Percentiles rank a stretch among this genome's conserved stretches.
Conservation (phyloP, 2,329 filamentous ascomycete genomes). For the Penicillium sp. region DNA sequence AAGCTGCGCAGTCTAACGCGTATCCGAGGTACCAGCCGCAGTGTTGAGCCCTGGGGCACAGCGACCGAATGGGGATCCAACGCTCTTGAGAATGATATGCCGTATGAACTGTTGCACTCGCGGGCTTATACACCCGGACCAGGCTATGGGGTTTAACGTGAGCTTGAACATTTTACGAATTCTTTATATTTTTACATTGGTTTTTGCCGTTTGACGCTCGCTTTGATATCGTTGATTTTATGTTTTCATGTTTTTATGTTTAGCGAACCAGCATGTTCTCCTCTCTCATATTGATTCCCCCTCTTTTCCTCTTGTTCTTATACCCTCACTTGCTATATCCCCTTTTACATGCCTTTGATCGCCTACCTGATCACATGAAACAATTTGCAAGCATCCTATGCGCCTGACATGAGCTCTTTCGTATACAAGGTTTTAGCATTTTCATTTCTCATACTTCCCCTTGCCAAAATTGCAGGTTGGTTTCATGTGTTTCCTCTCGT, state of each 20-base stretch:
- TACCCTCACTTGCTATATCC: constrained; percentile 13
- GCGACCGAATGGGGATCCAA: constrained; percentile 1
- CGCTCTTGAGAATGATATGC: constrained; percentile 22
- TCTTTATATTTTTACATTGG: neutral
- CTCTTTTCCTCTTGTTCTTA: constrained; percentile 7
- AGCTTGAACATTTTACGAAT: neutral
- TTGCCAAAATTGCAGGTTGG: constrained; percentile 7
- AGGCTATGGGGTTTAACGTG: constrained; percentile 2
- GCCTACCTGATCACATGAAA: neutral
- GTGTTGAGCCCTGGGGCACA: constrained; percentile 29
- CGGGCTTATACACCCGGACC: constrained; percentile 13
- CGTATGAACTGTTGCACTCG: constrained; percentile 29
- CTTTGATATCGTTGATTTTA: constrained; percentile 1
- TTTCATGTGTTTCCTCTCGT: neutral
- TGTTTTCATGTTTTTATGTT: constrained; percentile 8
- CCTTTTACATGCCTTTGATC: neutral
- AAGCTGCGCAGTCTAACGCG: constrained; percentile 57
- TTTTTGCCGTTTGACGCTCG: neutral
- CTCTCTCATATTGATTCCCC: neutral
- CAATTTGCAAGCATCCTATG: neutral
- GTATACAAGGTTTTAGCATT: neutral
- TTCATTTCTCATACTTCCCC: constrained; percentile 1
- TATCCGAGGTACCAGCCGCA: constrained; percentile 59
- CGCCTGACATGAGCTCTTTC: neutral
- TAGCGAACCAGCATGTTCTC: constrained; percentile 13